Evolutionary conservation across 169 alveolate species (phyloP), one percentile per base, ranked within the genome.

Genomic region (Babesia bigemina): DNA sequence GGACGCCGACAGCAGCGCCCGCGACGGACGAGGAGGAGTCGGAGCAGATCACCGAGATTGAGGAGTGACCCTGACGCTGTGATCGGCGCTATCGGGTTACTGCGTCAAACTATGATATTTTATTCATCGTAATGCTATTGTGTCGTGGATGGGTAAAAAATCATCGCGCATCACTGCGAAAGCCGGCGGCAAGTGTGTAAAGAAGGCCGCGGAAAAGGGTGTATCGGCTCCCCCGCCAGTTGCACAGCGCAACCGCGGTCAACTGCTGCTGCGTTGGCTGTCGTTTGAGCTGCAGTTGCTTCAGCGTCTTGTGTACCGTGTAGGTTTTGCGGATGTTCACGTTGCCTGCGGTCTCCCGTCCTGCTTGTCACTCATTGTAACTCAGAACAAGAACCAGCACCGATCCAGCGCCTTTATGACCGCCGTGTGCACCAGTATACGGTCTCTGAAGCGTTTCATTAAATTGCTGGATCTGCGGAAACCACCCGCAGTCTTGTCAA

Each of bases 311-410:
- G 72, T 71, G n/a, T 71, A 71, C 63, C 55, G 81, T 22, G 81
- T 71, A 71, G 16, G 81, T 71, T 2, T 36, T 39, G 36, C 48
- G 26, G 12, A 11, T 16, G 9, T 19, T 26, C 4, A 19, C 6
- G 28, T 29, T 24, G 6, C 8, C 36, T 24, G 55, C 52, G 12
- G 12, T 14, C 59, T 24, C 36, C 17, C 28, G 36, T 47, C 14
- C 9, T 33, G 17, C 26, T 9, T 14, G 8, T 22, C 19, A 12
- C n/a, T 60, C 56, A 63, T 26, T 17, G 22, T 4, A n/a, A 26
- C 39, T 48, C 67, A 79, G 87, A 79, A 79, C 60, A 48, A 63
- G 63, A 48, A 57, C 50, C 79, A 69, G 33, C 81, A 79, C 42
- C 63, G 87, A 2, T 71, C 81, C 22, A 70, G 63, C 49, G 48